Evolutionary conservation across 2,329 filamentous ascomycete genomes (phyloP), one percentile per base, ranked within the genome.

Genomic region (Sporothrix curviconia): DNA sequence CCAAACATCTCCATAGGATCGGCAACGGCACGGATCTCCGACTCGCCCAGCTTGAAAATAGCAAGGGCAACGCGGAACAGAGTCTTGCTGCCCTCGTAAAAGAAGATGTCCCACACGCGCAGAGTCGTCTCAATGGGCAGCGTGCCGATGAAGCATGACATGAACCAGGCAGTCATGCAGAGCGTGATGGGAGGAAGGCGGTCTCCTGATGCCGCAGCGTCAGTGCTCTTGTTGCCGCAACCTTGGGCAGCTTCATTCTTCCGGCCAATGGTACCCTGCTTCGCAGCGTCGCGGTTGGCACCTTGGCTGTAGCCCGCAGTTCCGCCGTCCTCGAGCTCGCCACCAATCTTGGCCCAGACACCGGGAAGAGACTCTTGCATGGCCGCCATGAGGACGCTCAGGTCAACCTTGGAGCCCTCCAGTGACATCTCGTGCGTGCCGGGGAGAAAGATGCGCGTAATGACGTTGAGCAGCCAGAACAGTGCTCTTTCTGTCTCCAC

Each of bases 1-100:
- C 95, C 90, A 71, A 96, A 96, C 66, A 96, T 90, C 74, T 97
- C 92, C 85, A 95, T 95, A 1, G 91, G 89, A 66, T 96, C 92
- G 15, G 78, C 80, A 11, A 95, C 86, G 8, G 82, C 82, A 65
- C 86, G 83, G 66, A 97, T 94, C 64, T 94, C 86, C 6, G 75
- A 69, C 72, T 96, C 91, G 62, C 89, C 90, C 1, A 87, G 77
- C 72, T 96, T 96, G 80, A 97, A 96, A 60, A 96, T 88, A 32
- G 90, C 86, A 42, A 97, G 76, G 0, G 92, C 90, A 58, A 96
- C 89, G 49, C 92, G 89, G 75, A 96, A 97, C 7, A 97, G 81
- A 0, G 91, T 96, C 70, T 94, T 95, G 50, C 88, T 91, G 3
- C 92, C 92, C 71, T 97, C 92, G 71, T 95, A 96, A 70, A 96